These are phyloP conservation scores for Talaromyces adpressus DNA, from an alignment of 495 filamentous ascomycete genomes.

Conservation along the genomic window DNA sequence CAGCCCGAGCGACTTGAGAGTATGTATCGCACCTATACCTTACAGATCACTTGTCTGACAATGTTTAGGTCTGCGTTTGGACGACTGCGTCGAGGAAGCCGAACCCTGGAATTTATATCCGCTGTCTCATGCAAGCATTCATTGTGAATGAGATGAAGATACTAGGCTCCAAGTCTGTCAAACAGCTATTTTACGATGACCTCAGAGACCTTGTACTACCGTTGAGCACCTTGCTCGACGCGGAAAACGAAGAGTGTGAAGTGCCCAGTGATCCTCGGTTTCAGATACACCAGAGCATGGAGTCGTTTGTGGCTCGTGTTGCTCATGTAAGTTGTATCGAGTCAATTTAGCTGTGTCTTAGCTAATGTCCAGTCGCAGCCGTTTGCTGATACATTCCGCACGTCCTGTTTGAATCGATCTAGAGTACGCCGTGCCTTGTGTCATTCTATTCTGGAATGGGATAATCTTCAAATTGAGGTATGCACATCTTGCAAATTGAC, in stretches of 20 bases:
- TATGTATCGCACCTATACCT: conserved; percentile 11
- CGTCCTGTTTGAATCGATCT: conserved; percentile 83
- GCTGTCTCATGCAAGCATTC: conserved; percentile 69
- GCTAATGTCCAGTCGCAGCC: conserved; percentile 35
- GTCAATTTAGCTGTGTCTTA: neutral
- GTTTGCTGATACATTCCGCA: conserved; percentile 75
- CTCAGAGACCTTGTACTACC: conserved; percentile 71
- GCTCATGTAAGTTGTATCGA: conserved; percentile 39
- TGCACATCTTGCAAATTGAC: conserved; percentile 8
- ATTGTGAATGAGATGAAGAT: conserved; percentile 65
- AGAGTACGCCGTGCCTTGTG: conserved; percentile 76
- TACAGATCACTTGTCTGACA: conserved; percentile 18
- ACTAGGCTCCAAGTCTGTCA: conserved; percentile 57
- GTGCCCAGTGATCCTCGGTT: conserved; percentile 68
- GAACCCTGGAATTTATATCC: conserved; percentile 75
- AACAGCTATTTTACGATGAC: conserved; percentile 72
- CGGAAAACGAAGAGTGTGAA: conserved; percentile 67
- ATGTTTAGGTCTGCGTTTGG: conserved; percentile 48
- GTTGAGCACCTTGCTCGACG: conserved; percentile 60
- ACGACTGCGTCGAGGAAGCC: conserved; percentile 72
- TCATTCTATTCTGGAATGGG: conserved; percentile 77
- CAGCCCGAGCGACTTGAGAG: conserved; percentile 57
- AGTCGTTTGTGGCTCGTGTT: conserved; percentile 68
- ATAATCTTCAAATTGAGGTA: conserved; percentile 74
- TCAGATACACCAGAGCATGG: conserved; percentile 68